These are phyloP conservation scores for Mitragyna speciosa DNA, from an alignment of 257 asterid species.

Conservation along the genomic window DNA sequence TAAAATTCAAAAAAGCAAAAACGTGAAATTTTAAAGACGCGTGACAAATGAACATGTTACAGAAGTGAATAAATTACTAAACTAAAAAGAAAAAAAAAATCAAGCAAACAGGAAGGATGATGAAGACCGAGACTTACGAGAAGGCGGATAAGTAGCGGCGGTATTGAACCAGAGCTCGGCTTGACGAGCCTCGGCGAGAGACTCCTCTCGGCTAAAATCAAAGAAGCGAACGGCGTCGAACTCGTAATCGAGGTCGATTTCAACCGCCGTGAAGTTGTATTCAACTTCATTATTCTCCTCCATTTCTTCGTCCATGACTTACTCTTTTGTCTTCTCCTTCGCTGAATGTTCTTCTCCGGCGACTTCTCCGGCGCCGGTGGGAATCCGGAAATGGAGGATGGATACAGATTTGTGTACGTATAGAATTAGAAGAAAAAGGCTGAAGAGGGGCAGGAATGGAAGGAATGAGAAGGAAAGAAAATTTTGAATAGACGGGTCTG, in stretches of 20 bases:
- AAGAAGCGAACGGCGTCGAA: conserved; percentile 83
- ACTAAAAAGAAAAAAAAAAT: neutral
- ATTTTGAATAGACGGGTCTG: conserved; percentile 49
- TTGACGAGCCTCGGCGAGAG: conserved; percentile 47
- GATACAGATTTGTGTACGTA: conserved; percentile 41
- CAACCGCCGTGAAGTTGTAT: conserved; percentile 63
- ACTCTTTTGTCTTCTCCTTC: neutral
- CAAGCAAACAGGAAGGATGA: neutral
- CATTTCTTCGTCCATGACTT: conserved; percentile 58
- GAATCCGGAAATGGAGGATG: conserved; percentile 19
- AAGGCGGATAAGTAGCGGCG: conserved; percentile 83
- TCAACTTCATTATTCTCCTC: conserved; percentile 42
- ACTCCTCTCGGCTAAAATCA: conserved; percentile 63
- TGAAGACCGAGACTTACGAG: conserved; percentile 53
- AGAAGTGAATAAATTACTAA: neutral
- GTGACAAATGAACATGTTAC: neutral
- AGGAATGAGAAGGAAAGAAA: conserved; percentile 42
- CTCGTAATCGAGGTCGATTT: conserved; percentile 91
- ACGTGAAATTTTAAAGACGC: neutral
- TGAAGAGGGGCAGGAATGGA: conserved; percentile 29
- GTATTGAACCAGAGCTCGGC: conserved; percentile 86
- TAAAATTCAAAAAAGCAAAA: neutral
- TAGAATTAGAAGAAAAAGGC: conserved; percentile 3
- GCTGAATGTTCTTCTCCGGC: neutral
- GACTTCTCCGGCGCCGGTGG: neutral